Base-by-base conservation (phyloP, 768 basidiomycete species). In the Zangia roseola region DNA sequence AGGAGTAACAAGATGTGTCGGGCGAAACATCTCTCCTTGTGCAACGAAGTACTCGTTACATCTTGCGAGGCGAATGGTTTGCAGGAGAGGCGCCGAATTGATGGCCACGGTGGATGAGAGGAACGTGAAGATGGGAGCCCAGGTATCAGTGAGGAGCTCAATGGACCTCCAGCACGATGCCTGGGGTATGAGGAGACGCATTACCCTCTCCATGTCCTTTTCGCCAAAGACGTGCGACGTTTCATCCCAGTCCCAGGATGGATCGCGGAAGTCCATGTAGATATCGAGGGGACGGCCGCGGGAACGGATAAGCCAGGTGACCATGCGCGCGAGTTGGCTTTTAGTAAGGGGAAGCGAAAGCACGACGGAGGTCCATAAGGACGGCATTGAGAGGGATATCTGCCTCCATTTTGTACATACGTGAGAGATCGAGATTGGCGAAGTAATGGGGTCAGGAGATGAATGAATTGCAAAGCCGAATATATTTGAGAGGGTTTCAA, bases 41-140 rank as follows among this genome's bases (percentile, higher is more conserved):
- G 65, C 60, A 3, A 77, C 78, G 43, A 81, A 75, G 63, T 77
- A 84, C 5, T 76, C 78, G 57, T 83, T 84, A 60, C 82, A 84
- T 20, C 82, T 71, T 16, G 75, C 74, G 2, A 83, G 69, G 4
- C 69, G 69, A 26, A 83, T 57, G 3, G 58, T 58, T 46, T 73
- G 65, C 6, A 83, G 64, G 17, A 63, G 53, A 1, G 75, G 74
- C 0, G 69, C 64, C 1, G 67, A 56, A 6, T 62, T 59, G 23
- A 71, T 61, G 9, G 60, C 45, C 10, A 59, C 62, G 5, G 76
- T 73, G 45, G 64, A 68, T 31, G 65, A 69, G 10, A 83, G 71
- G 55, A 83, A 81, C 9, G 72, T 67, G 55, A 74, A 77, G 12
- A 83, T 75, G 10, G 82, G 82, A 2, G 71, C 69, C 81, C 82